Evolutionary conservation across 495 filamentous ascomycete genomes (phyloP).

Genomic region (Xylaria intraflava): DNA sequence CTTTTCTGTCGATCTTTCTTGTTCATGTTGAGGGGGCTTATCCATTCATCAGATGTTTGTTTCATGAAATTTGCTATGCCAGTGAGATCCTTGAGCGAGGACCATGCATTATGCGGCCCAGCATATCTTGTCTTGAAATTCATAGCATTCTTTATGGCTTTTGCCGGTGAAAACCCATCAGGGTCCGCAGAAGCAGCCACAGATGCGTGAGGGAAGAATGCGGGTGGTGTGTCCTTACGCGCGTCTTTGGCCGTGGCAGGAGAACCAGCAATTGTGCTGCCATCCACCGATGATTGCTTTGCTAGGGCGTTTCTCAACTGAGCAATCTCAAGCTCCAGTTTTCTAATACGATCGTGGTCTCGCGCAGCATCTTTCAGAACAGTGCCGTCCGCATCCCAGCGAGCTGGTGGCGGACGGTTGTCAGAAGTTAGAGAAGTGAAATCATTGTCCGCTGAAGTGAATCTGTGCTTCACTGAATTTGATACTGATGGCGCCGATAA

Average conservation of each 20-base stretch:
- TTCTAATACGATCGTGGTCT: constrained; percentile 42
- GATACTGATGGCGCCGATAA: not conserved
- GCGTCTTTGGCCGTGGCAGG: constrained; percentile 27
- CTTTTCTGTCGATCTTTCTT: constrained; percentile 26
- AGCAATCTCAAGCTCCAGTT: constrained; percentile 43
- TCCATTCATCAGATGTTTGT: constrained; percentile 29
- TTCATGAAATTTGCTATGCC: constrained; percentile 34
- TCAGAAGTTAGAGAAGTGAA: constrained; percentile 10
- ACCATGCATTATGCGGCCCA: constrained; percentile 43
- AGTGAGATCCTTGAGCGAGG: constrained; percentile 31
- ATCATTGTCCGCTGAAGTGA: constrained; percentile 2
- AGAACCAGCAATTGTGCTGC: constrained; percentile 27
- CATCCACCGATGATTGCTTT: constrained; percentile 33
- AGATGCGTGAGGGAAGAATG: constrained; percentile 24
- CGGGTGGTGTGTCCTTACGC: constrained; percentile 17
- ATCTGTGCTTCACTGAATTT: constrained; percentile 7
- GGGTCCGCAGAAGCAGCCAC: constrained; percentile 20
- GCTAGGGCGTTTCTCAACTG: constrained; percentile 38
- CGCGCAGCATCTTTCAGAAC: constrained; percentile 20
- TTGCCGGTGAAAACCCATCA: constrained; percentile 33
- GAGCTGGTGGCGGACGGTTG: constrained; percentile 21
- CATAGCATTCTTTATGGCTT: constrained; percentile 22
- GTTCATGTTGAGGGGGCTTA: constrained; percentile 29
- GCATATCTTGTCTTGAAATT: constrained; percentile 43
- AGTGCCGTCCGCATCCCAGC: constrained; percentile 11